These are phyloP conservation scores for Fusarium bulbicola DNA, from an alignment of 2,329 filamentous ascomycete genomes.

Conservation along the genomic window DNA sequence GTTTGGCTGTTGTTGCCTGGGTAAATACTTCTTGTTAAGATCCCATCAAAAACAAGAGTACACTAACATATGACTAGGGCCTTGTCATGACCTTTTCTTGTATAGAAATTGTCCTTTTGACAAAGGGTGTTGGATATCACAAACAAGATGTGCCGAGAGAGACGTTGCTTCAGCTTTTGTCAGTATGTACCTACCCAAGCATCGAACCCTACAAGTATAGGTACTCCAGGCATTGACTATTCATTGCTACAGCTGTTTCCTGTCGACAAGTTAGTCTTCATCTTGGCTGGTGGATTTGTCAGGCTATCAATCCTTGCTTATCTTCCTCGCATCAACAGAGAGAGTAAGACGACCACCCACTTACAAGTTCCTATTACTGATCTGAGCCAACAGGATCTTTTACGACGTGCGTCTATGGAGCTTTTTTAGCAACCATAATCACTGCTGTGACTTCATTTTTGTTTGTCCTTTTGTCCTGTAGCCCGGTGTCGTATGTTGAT, in stretches of 20 bases:
- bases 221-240: neutral
- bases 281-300: conserved; percentile 33
- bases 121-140: conserved; percentile 26
- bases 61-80: conserved; percentile 18
- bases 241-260: conserved; percentile 16
- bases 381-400: conserved; percentile 12
- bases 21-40: conserved; percentile 10
- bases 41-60: neutral
- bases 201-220: neutral
- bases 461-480: conserved; percentile 37
- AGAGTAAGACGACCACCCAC: conserved; percentile 13
- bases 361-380: neutral
- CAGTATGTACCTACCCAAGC: conserved; percentile 17
- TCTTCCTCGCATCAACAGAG: conserved; percentile 31
- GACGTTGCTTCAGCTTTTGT: conserved; percentile 22
- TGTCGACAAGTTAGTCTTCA: conserved; percentile 31
- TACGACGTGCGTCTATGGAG: conserved; percentile 22
- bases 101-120: conserved; percentile 28
- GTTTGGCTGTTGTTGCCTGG: conserved; percentile 32
- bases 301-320: conserved; percentile 36
- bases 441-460: conserved; percentile 28
- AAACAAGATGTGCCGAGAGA: conserved; percentile 22
- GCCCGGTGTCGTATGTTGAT: conserved; percentile 24
- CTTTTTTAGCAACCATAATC: conserved; percentile 8
- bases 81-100: conserved; percentile 22